These are phyloP conservation scores for Ceratocystis destructans DNA, from an alignment of 2,329 filamentous ascomycete species.

Conservation along the genomic window DNA sequence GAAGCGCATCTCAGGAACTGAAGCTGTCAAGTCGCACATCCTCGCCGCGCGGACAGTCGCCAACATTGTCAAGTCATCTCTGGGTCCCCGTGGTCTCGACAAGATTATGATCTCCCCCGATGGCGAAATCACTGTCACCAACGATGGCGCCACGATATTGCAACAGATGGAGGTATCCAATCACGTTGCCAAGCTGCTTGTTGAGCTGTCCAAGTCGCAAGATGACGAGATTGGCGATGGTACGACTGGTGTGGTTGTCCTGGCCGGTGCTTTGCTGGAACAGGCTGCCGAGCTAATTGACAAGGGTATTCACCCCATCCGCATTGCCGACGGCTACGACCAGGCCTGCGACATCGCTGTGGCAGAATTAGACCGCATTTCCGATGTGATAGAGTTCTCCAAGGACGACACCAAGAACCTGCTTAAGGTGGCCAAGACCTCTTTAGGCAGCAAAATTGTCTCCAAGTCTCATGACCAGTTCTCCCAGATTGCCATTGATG, in stretches of 20 bases:
- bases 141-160: slow-evolving; percentile 95
- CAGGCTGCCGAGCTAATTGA: slow-evolving; percentile 96
- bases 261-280: slow-evolving; percentile 87
- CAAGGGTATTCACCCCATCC: slow-evolving; percentile 98
- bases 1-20: slow-evolving; percentile 90
- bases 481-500: slow-evolving; percentile 91
- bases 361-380: slow-evolving; percentile 80
- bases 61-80: slow-evolving; percentile 92
- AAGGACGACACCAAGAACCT: slow-evolving; percentile 71
- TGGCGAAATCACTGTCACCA: slow-evolving; percentile 97
- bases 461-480: slow-evolving; percentile 98
- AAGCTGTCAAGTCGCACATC: slow-evolving; percentile 97
- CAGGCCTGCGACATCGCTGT: slow-evolving; percentile 95
- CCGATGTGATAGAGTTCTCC: slow-evolving; percentile 77
- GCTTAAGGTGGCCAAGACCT: slow-evolving; percentile 87
- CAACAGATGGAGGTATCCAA: slow-evolving; percentile 98
- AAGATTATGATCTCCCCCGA: slow-evolving; percentile 98
- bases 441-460: slow-evolving; percentile 95
- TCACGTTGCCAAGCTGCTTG: slow-evolving; percentile 91
- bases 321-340: slow-evolving; percentile 97
- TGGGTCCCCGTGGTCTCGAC: slow-evolving; percentile 90
- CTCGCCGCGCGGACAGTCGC: slow-evolving; percentile 90
- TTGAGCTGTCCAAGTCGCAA: slow-evolving; percentile 95
- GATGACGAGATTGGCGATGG: slow-evolving; percentile 98
- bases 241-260: slow-evolving; percentile 91